Percentiles rank a stretch among this genome's conserved stretches.
These are phyloP conservation scores for Elsinoe arachidis DNA, from an alignment of 2,329 filamentous ascomycete species.

Conservation along the genomic window DNA sequence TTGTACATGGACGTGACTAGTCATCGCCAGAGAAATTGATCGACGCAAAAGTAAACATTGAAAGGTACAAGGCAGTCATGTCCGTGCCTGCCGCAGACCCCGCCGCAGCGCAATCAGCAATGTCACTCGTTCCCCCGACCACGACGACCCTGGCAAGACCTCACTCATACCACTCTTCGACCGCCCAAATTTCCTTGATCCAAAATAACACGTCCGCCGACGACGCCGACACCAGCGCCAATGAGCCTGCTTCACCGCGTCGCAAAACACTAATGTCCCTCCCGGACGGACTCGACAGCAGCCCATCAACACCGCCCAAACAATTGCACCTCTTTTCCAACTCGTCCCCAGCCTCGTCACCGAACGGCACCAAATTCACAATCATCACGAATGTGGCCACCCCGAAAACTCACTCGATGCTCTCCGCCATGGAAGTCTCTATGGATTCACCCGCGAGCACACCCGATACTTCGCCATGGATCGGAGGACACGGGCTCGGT, in stretches of 20 bases:
- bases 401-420: not conserved
- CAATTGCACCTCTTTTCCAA: not conserved
- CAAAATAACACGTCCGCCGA: not conserved
- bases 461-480: conserved; percentile 16
- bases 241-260: not conserved
- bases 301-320: not conserved
- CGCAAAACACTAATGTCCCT: conserved; percentile 9
- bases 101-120: not conserved
- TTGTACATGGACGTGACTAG: not conserved
- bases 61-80: not conserved
- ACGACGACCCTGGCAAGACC: not conserved
- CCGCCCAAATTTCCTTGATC: not conserved
- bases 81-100: not conserved
- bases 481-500: conserved; percentile 17
- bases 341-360: not conserved
- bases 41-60: not conserved
- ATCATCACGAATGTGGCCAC: conserved; percentile 7
- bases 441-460: conserved; percentile 10
- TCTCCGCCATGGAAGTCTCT: conserved; percentile 1
- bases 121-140: not conserved
- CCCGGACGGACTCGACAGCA: not conserved
- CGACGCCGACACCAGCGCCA: not conserved
- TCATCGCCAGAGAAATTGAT: not conserved
- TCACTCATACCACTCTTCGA: conserved; percentile 4
- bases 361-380: not conserved